Conservation (phyloP, 306 rosid species). For the Inga leiocalycina region DNA sequence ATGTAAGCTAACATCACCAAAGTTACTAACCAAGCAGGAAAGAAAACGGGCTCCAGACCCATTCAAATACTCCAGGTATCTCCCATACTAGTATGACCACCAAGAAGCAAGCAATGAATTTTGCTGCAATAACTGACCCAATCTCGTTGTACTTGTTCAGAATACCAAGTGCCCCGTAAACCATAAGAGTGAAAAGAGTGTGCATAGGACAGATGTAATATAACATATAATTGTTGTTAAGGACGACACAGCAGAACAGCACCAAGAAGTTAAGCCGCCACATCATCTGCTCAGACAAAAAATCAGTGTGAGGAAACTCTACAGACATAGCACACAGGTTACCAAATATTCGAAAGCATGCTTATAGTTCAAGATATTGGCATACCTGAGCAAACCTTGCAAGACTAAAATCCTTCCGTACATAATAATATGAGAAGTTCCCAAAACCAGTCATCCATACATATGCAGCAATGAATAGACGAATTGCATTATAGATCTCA, state of each 20-base stretch:
- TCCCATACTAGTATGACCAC: conserved; percentile 88
- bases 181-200: conserved; percentile 94
- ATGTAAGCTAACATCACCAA: conserved; percentile 18
- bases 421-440: conserved; percentile 90
- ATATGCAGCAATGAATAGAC: conserved; percentile 86
- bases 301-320: conserved; percentile 3
- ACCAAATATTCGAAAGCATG: conserved; percentile 24
- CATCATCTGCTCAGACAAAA: conserved; percentile 85
- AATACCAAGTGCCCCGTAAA: conserved; percentile 83
- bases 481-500: conserved; percentile 86
- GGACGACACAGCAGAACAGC: conserved; percentile 74
- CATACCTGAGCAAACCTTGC: conserved; percentile 90
- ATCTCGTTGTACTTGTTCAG: conserved; percentile 82
- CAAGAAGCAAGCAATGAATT: conserved; percentile 74
- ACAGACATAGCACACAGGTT: conserved; percentile 17
- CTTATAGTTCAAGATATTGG: conserved; percentile 34
- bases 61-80: conserved; percentile 93
- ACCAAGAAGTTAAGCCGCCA: conserved; percentile 99
- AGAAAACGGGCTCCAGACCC: conserved; percentile 83
- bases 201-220: conserved; percentile 99
- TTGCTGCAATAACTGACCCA: conserved; percentile 71
- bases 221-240: conserved; percentile 87
- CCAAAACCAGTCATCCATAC: conserved; percentile 99
- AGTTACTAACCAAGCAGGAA: conserved; percentile 77
- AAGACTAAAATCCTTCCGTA: conserved; percentile 90